Base-by-base conservation (phyloP, 2,329 filamentous ascomycete genomes). In the Anthostomella pinea region DNA sequence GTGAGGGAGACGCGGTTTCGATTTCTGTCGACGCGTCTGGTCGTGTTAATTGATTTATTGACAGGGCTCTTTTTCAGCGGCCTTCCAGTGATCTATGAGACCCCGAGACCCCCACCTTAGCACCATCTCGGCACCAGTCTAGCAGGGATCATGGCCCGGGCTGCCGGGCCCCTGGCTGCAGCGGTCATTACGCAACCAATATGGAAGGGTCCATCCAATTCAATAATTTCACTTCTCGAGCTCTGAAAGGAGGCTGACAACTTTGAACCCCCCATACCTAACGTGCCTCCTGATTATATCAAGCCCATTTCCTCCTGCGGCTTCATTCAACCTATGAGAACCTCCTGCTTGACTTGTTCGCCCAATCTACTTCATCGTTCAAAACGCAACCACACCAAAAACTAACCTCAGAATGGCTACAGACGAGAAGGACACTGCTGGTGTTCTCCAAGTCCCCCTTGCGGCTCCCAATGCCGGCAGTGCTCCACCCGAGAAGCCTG, bases 401-500 rank as follows among this genome's bases (percentile, higher is more conserved):
- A n/a, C n/a, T n/a, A n/a, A n/a, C 20, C 30, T 24, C n/a, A 35
- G 4, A 21, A 50, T 50, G 47, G 40, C 47, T 19, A 44, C 35
- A 19, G 44, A 49, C 28, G 50, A 58, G 46, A 56, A 55, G 30
- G 52, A 21, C 15, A 38, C 43, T 33, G 40, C 31, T 18, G 49
- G 51, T 22, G 41, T 54, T 18, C 40, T 68, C 27, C 67, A 67
- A 53, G 81, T 73, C 27, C 83, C 82, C 21, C 71, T 87, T 45
- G 60, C 65, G n/a, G 57, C 62, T 7, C 82, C 83, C 2, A 63
- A 73, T 2, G 65, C 82, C 2, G 66, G 67, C 22, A 75, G 75
- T 58, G 77, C 75, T 39, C 79, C 85, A 3, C 58, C 68, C 9
- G 58, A 77, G 5, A 70, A 72, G 8, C 63, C 77, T 5, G 62